Evolutionary conservation across 1,284 basidiomycete species (phyloP), one percentile per base, ranked within the genome.

Genomic region (Heterobasidion parviporum): DNA sequence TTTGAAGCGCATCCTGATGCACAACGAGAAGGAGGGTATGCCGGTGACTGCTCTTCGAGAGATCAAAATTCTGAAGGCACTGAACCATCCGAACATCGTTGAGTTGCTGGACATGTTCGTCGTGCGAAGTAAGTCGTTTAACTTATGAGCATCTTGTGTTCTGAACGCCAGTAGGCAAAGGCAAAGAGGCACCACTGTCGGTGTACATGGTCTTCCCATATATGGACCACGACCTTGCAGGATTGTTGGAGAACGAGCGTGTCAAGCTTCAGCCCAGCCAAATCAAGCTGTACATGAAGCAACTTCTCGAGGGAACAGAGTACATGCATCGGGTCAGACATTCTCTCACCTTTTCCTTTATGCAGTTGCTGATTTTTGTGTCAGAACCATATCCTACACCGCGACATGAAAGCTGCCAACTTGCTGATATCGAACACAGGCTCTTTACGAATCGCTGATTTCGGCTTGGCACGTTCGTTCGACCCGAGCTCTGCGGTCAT

Each of bases 171-270:
- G 18, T 54, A 86, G 83, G 83, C 66, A 83, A 74, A 58, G 77
- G 81, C 34, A 83, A 80, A 64, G 81, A 82, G 34, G 66, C 70
- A 44, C 81, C 87, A 48, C 79, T 94, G 44, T 98, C 87, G 8
- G 91, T 94, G 16, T 98, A 92, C 72, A 98, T 99, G 95, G 95
- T 98, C 36, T 98, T 98, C 67, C 96, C 96, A 0, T 99, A 97
- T 72, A 98, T 98, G 94, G 96, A 98, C 65, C 97, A 99, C 67
- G 96, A 99, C 72, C 82, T 99, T 26, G 94, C 95, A 10, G 97
- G 97, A 1, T 72, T 99, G 52, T 73, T 99, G 54, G 91, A 95
- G 70, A 97, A 97, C 67, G 87, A 90, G 54, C 81, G 89, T 44
- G 92, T 94, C 59, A 86, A 87, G 63, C 75, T 92, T 14, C 78